phyloP scores from a whole-genome alignment of 1,284 basidiomycete species.

The Rhodofomes roseus region DNA sequence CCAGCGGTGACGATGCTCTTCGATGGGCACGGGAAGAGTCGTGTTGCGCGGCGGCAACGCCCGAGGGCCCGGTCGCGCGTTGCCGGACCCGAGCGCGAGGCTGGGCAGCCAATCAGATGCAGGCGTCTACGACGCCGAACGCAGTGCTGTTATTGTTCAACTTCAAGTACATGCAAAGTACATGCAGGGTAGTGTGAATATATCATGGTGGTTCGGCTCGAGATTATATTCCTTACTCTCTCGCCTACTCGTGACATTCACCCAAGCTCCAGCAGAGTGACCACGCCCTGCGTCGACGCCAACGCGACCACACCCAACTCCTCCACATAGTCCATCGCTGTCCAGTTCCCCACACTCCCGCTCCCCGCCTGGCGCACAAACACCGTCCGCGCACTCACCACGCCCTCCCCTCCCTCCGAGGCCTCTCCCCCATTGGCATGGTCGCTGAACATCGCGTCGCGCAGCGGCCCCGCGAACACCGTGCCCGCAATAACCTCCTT shows the following conservation, averaged over 20 bases:
- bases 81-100: neutral
- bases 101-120: neutral
- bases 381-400: slow-evolving; percentile 22
- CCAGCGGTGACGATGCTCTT: neutral
- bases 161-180: too few species aligned
- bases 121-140: neutral
- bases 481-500: slow-evolving; percentile 40
- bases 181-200: too few species aligned
- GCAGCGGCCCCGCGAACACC: slow-evolving; percentile 45
- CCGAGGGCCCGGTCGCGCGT: neutral
- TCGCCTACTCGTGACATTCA: neutral
- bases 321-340: slow-evolving; percentile 56
- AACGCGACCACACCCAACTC: slow-evolving; percentile 46
- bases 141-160: too few species aligned
- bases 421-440: neutral
- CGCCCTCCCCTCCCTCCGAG: slow-evolving; percentile 19
- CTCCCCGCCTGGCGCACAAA: neutral
- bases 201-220: too few species aligned
- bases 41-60: neutral
- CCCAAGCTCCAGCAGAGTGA: slow-evolving; percentile 37
- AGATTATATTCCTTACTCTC: too few species aligned
- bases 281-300: slow-evolving; percentile 43
- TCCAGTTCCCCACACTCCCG: slow-evolving; percentile 38
- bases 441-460: neutral
- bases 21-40: slow-evolving; percentile 1